Percentiles rank a stretch among this genome's conserved stretches.
Conservation (phyloP, 1,284 basidiomycete species). For the Cryptococcus sp. region DNA sequence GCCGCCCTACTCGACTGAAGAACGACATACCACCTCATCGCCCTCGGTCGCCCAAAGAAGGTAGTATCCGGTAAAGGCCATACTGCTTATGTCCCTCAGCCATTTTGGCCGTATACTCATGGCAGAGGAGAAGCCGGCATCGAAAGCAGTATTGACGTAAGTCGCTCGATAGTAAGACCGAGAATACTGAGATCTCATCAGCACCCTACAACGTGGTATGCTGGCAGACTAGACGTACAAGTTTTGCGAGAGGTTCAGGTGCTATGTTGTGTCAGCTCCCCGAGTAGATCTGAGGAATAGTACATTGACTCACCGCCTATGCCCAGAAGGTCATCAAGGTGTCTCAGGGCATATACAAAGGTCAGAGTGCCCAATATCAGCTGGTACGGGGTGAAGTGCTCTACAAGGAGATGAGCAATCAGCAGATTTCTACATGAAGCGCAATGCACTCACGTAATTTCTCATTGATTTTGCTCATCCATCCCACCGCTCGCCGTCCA, state of each 20-base stretch:
- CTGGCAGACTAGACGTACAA: constrained; percentile 60
- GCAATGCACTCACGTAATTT: constrained; percentile 41
- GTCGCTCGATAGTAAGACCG: constrained; percentile 95
- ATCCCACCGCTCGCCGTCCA: constrained; percentile 37
- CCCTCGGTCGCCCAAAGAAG: constrained; percentile 90
- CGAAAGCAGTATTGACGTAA: constrained; percentile 91
- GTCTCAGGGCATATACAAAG: constrained; percentile 76
- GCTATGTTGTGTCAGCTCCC: constrained; percentile 58
- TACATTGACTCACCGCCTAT: constrained; percentile 65
- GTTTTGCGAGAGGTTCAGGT: constrained; percentile 85
- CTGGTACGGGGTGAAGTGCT: constrained; percentile 91
- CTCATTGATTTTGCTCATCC: constrained; percentile 46
- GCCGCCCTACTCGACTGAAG: background rate
- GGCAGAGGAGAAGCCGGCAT: constrained; percentile 94
- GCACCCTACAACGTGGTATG: background rate
- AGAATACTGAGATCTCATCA: constrained; percentile 68
- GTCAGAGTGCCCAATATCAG: constrained; percentile 84
- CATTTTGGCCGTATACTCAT: constrained; percentile 91
- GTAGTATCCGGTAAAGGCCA: constrained; percentile 87
- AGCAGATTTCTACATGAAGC: background rate
- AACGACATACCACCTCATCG: constrained; percentile 76
- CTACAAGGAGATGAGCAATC: constrained; percentile 54
- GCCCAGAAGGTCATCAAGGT: constrained; percentile 84
- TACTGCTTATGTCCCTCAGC: constrained; percentile 80
- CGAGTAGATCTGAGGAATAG: constrained; percentile 3